Percentiles rank a stretch among this genome's conserved stretches.
Evolutionary conservation across 768 basidiomycete genomes (phyloP).

Genomic region (Pleurotus cornucopiae): DNA sequence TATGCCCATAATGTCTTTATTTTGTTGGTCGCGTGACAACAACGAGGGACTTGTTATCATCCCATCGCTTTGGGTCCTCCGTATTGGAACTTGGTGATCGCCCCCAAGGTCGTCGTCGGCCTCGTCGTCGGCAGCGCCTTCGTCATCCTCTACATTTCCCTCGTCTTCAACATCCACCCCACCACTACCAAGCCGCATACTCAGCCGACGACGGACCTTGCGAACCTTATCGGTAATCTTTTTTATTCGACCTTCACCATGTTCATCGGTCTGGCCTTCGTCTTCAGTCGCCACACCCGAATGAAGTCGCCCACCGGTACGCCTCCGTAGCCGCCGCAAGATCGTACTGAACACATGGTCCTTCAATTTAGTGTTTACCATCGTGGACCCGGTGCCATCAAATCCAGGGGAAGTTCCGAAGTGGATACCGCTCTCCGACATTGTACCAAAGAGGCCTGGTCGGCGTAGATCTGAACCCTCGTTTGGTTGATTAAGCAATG

Average conservation of each 20-base stretch:
- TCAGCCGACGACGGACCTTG: conserved; percentile 1
- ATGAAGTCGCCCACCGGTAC: conserved; percentile 34
- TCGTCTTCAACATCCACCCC: neutral
- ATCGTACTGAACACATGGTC: conserved; percentile 94
- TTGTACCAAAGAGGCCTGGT: neutral
- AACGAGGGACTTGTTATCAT: conserved; percentile 34
- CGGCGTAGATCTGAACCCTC: neutral
- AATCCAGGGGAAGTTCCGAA: conserved; percentile 36
- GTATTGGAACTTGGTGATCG: conserved; percentile 25
- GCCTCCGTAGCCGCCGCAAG: conserved; percentile 66
- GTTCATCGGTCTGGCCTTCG: conserved; percentile 39
- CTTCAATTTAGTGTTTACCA: conserved; percentile 90
- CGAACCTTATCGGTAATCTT: conserved; percentile 4
- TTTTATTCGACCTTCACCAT: neutral
- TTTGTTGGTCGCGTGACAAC: conserved; percentile 27
- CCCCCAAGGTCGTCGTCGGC: neutral
- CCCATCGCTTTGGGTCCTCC: conserved; percentile 66
- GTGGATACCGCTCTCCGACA: conserved; percentile 2
- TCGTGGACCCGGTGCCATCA: conserved; percentile 88
- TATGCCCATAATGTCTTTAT: conserved; percentile 26
- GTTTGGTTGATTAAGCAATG: neutral
- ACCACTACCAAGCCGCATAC: neutral
- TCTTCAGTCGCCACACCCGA: conserved; percentile 45
- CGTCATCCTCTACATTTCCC: neutral
- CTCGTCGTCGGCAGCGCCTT: neutral